Percentiles rank a stretch among this genome's conserved stretches.
These are phyloP conservation scores for Crithidia thermophila DNA, from an alignment of 208 protist species.

Conservation along the genomic window DNA sequence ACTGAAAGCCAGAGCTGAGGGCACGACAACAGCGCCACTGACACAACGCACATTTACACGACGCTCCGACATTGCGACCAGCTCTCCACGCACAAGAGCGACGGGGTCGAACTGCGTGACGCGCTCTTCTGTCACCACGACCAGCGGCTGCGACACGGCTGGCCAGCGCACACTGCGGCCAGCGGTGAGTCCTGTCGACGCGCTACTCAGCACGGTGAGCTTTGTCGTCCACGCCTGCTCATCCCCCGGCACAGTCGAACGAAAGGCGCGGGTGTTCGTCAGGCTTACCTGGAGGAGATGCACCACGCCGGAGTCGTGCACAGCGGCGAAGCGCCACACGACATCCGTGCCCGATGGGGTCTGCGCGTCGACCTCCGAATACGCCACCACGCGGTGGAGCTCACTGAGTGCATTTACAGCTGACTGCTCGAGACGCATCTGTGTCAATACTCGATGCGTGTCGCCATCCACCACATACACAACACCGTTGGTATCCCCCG, in stretches of 20 bases:
- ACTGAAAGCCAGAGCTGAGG: too few species aligned
- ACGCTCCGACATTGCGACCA: slow-evolving; percentile 10
- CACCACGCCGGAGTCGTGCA: slow-evolving; percentile 54
- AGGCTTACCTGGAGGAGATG: slow-evolving; percentile 26
- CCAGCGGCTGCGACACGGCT: slow-evolving; percentile 1
- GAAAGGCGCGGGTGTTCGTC: background rate
- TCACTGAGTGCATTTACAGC: slow-evolving; percentile 62
- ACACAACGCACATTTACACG: slow-evolving; percentile 68
- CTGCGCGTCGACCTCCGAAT: background rate
- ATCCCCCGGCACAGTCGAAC: background rate
- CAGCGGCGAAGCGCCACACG: slow-evolving; percentile 29
- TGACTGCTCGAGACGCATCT: slow-evolving; percentile 32
- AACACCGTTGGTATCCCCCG: slow-evolving; percentile 68
- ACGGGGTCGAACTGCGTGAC: slow-evolving; percentile 29
- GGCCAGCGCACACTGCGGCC: slow-evolving; percentile 54
- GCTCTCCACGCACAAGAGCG: slow-evolving; percentile 11
- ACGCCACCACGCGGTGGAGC: background rate
- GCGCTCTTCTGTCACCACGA: slow-evolving; percentile 52
- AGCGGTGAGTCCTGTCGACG: slow-evolving; percentile 57
- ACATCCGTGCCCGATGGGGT: background rate
- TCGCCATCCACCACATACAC: slow-evolving; percentile 37
- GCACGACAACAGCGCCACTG: slow-evolving; percentile 49
- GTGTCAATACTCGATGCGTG: slow-evolving; percentile 13
- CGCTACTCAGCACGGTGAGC: slow-evolving; percentile 15
- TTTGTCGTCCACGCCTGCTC: background rate